A percentile compares a stretch with the other conserved stretches of the same genome.
Conservation (phyloP, 495 filamentous ascomycete species). For the Evansstolkia leycettana region DNA sequence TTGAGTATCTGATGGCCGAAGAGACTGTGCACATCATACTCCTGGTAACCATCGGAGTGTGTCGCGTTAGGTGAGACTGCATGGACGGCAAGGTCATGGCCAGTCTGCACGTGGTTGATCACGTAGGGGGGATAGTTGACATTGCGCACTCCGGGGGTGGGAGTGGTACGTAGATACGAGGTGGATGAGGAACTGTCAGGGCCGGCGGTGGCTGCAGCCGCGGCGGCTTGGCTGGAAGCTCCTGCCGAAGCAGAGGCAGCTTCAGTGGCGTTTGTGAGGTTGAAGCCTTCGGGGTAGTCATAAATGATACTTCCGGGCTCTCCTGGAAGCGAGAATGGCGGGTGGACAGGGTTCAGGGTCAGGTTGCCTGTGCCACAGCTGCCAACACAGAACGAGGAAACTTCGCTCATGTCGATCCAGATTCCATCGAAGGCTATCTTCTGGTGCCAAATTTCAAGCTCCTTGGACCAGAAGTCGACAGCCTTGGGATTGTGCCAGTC, state of each 20-base stretch:
- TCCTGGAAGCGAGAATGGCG: conserved; percentile 54
- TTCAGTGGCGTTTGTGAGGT: conserved; percentile 57
- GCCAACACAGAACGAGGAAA: conserved; percentile 71
- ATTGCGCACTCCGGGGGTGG: conserved; percentile 59
- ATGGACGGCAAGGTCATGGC: conserved; percentile 59
- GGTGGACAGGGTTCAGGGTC: conserved; percentile 58
- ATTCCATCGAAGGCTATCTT: conserved; percentile 48
- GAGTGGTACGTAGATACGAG: conserved; percentile 47
- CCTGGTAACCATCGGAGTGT: conserved; percentile 53
- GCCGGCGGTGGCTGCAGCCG: conserved; percentile 21
- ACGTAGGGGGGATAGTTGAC: conserved; percentile 71
- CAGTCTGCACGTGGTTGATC: conserved; percentile 60
- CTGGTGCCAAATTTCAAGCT: conserved; percentile 46
- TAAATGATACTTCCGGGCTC: conserved; percentile 47
- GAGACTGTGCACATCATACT: conserved; percentile 76
- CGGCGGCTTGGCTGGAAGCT: conserved; percentile 37
- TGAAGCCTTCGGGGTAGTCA: conserved; percentile 61
- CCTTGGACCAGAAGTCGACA: conserved; percentile 58
- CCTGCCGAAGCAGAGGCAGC: conserved; percentile 45
- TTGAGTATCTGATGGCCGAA: conserved; percentile 66
- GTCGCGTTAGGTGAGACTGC: conserved; percentile 71
- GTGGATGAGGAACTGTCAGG: conserved; percentile 25
- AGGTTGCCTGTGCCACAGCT: conserved; percentile 61
- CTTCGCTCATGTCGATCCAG: conserved; percentile 56
- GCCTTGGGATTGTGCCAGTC: conserved; percentile 49